phyloP scores from a whole-genome alignment of 1,284 basidiomycete species.

The Fomitopsis pinicola region DNA sequence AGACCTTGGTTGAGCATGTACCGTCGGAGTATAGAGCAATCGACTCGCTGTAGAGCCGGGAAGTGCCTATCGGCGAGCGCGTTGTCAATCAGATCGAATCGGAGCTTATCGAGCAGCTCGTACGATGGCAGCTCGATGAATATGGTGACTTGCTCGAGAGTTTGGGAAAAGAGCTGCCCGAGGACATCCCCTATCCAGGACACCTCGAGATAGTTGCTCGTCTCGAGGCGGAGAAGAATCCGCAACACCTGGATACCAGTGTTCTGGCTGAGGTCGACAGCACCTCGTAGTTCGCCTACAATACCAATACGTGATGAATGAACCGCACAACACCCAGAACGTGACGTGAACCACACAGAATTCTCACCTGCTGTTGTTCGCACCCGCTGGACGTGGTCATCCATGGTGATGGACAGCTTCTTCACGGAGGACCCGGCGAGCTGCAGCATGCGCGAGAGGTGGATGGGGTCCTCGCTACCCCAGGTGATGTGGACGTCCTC shows the following conservation, averaged over 20 bases:
- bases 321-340: background rate
- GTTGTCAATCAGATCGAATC: constrained; percentile 3
- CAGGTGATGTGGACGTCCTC: constrained; percentile 8
- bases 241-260: background rate
- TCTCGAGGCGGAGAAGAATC: constrained; percentile 4
- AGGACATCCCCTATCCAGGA: constrained; percentile 7
- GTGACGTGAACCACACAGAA: background rate
- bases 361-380: background rate
- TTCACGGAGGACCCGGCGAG: constrained; percentile 5
- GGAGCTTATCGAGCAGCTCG: background rate
- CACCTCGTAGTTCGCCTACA: background rate
- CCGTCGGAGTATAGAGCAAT: constrained; percentile 1
- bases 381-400: background rate
- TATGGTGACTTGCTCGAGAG: background rate
- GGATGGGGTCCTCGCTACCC: constrained; percentile 1
- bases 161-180: background rate
- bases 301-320: background rate
- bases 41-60: background rate
- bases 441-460: background rate
- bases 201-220: background rate
- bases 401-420: constrained; percentile 5
- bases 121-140: constrained; percentile 3
- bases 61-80: background rate
- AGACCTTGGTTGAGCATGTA: background rate
- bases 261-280: constrained; percentile 2